A percentile compares a stretch with the other conserved stretches of the same genome.
Evolutionary conservation across 1,284 basidiomycete species (phyloP).

Genomic region (Trichosporon asahii): DNA sequence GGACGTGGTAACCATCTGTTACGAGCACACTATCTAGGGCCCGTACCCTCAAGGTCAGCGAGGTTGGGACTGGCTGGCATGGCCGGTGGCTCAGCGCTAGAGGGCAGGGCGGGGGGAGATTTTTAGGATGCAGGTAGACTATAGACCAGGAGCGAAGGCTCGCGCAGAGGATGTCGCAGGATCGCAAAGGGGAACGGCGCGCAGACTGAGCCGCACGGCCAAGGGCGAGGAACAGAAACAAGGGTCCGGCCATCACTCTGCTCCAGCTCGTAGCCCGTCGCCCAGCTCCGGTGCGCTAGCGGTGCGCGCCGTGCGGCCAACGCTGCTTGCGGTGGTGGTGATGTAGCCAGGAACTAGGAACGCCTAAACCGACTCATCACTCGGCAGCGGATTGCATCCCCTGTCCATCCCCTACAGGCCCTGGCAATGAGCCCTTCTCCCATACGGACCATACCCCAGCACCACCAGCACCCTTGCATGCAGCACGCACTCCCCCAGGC

Average conservation of each 20-base stretch:
- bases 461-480: too few species aligned
- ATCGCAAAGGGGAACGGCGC: too few species aligned
- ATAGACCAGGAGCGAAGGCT: not conserved
- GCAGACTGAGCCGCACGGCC: not conserved
- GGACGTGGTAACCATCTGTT: not conserved
- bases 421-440: not conserved
- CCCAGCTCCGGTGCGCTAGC: too few species aligned
- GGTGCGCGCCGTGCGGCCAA: too few species aligned
- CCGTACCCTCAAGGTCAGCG: too few species aligned
- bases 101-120: not conserved
- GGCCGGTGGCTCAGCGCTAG: constrained; percentile 1
- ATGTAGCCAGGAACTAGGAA: not conserved
- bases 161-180: not conserved
- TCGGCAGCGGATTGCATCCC: not conserved
- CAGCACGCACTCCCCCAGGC: too few species aligned
- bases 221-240: not conserved
- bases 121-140: constrained; percentile 1
- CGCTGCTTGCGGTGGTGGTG: not conserved
- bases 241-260: not conserved
- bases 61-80: not conserved
- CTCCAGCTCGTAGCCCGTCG: not conserved
- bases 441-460: not conserved
- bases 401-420: not conserved
- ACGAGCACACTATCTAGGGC: not conserved
- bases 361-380: not conserved